phyloP scores from a whole-genome alignment of 176 grass and related monocot genomes.

The Lolium perenne region DNA sequence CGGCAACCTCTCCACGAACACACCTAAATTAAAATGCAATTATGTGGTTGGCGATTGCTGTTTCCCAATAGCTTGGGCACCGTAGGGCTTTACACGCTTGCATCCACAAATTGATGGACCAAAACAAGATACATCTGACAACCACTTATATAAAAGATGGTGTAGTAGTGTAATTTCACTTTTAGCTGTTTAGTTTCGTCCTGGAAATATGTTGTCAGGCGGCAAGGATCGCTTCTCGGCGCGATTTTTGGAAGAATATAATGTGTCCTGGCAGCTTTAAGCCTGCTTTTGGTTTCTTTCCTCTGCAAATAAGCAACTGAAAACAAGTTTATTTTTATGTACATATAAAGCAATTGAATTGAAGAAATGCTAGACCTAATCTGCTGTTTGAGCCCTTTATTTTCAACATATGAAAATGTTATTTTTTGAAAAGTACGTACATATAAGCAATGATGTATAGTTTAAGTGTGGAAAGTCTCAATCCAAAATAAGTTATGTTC shows the following conservation, averaged over 20 bases:
- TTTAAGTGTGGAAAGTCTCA: no score
- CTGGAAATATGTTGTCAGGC: neutral
- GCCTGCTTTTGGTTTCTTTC: neutral
- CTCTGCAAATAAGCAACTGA: neutral
- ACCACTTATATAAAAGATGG: neutral
- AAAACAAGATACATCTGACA: neutral
- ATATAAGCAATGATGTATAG: no score
- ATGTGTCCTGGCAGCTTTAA: neutral
- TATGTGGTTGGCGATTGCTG: conserved; percentile 9
- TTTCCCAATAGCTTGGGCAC: neutral
- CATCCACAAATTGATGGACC: neutral
- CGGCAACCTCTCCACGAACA: conserved; percentile 13
- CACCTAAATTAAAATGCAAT: conserved; percentile 15
- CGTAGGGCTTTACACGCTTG: neutral
- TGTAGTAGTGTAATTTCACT: neutral
- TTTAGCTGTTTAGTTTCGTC: neutral
- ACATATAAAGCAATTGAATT: neutral
- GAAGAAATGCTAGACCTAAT: no score
- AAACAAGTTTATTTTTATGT: neutral
- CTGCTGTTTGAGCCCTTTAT: no score
- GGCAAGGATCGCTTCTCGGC: neutral
- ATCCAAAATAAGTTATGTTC: no score
- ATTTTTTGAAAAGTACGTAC: no score
- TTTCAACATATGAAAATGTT: no score
- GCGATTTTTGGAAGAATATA: neutral